Evolutionary conservation across 2,329 filamentous ascomycete species (phyloP).

Genomic region (Aspergillus neotritici): DNA sequence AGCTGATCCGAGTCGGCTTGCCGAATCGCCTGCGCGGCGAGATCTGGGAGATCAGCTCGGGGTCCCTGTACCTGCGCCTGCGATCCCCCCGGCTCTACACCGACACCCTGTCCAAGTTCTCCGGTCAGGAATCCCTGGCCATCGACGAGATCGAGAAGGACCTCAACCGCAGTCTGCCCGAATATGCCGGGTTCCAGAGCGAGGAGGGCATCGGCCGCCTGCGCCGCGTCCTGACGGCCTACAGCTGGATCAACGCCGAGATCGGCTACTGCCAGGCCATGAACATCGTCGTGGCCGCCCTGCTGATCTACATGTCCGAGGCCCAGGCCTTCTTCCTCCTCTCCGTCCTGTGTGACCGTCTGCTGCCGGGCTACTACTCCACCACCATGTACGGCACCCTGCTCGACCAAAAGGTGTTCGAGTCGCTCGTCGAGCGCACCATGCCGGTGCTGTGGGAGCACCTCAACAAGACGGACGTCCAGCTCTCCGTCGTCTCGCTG

Average conservation of each 20-base stretch:
- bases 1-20: constrained; percentile 89
- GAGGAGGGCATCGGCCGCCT: constrained; percentile 89
- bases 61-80: constrained; percentile 80
- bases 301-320: constrained; percentile 98
- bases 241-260: constrained; percentile 93
- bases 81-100: constrained; percentile 77
- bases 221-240: constrained; percentile 86
- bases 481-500: constrained; percentile 91
- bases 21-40: constrained; percentile 90
- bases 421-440: constrained; percentile 95
- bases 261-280: constrained; percentile 99
- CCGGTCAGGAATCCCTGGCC: constrained; percentile 81
- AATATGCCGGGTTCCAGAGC: constrained; percentile 95
- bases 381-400: constrained; percentile 99
- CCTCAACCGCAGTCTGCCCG: constrained; percentile 87
- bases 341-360: constrained; percentile 82
- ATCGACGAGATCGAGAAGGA: constrained; percentile 99
- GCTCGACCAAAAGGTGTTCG: constrained; percentile 94
- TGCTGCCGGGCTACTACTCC: constrained; percentile 95
- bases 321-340: constrained; percentile 91
- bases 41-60: constrained; percentile 91
- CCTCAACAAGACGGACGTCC: constrained; percentile 92
- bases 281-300: constrained; percentile 98
- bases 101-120: constrained; percentile 77
- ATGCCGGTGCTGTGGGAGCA: constrained; percentile 99